Conservation (phyloP, 1,284 basidiomycete species). For the Fomitiporia mediterranea region DNA sequence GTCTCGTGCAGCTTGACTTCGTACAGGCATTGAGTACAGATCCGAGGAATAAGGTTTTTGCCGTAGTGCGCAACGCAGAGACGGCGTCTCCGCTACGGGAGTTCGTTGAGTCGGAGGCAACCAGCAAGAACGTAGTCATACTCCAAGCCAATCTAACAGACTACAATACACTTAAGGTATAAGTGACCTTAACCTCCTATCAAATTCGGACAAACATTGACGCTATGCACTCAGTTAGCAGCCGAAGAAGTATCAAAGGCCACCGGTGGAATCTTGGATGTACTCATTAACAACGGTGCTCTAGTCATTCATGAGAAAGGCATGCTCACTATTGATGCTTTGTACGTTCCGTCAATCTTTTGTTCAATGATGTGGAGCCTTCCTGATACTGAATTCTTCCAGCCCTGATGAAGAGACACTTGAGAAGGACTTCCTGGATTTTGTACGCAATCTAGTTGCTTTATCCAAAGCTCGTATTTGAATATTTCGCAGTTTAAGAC, state of each 20-base stretch:
- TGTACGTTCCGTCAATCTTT: conserved; percentile 20
- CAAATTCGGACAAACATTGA: background rate
- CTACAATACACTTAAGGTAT: conserved; percentile 26
- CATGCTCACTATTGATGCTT: conserved; percentile 20
- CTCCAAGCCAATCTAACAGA: conserved; percentile 33
- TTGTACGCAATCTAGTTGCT: conserved; percentile 24
- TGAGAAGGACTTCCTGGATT: conserved; percentile 25
- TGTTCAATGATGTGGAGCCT: background rate
- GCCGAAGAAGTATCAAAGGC: background rate
- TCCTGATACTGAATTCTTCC: background rate
- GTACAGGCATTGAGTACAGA: conserved; percentile 28
- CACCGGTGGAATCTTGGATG: conserved; percentile 29
- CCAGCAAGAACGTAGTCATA: conserved; percentile 28
- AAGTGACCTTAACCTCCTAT: background rate
- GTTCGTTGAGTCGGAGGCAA: conserved; percentile 15
- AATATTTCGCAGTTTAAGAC: conserved; percentile 20
- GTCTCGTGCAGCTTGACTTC: conserved; percentile 34
- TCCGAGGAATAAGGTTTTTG: conserved; percentile 31
- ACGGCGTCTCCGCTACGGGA: conserved; percentile 22
- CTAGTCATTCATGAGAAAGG: conserved; percentile 12
- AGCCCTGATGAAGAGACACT: conserved; percentile 21
- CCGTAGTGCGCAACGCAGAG: conserved; percentile 29
- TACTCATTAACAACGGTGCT: conserved; percentile 33
- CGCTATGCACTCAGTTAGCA: background rate
- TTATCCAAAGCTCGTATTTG: background rate